A percentile compares a stretch with the other conserved stretches of the same genome.
These are phyloP conservation scores for Aureobasidium sp. DNA, from an alignment of 2,329 filamentous ascomycete species.

Conservation along the genomic window DNA sequence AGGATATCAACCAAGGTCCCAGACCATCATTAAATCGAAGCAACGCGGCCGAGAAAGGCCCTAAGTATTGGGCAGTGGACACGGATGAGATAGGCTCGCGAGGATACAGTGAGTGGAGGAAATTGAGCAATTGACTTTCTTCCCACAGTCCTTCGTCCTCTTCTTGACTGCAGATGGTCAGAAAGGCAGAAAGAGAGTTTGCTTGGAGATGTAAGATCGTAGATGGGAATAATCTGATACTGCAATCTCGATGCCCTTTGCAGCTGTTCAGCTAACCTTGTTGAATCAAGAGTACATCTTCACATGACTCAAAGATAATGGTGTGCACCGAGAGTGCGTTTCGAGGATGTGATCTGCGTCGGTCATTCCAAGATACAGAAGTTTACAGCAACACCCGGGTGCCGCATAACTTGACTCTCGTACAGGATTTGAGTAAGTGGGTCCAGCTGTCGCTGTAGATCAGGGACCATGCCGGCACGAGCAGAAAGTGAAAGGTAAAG, in stretches of 20 bases:
- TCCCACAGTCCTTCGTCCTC: not conserved
- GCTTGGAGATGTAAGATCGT: not conserved
- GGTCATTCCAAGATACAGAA: not conserved
- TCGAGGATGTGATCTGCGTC: not conserved
- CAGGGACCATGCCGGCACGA: not conserved
- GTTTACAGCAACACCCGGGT: not conserved
- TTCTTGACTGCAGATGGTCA: not conserved
- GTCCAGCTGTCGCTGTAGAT: not conserved
- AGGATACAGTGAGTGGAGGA: not conserved
- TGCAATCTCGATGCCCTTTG: not conserved
- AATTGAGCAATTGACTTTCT: not conserved
- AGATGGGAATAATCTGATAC: not conserved
- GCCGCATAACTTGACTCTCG: not conserved
- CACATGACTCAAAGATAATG: not conserved
- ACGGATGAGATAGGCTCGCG: not conserved
- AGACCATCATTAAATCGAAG: not conserved
- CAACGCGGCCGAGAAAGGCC: not conserved
- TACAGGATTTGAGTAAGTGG: not conserved
- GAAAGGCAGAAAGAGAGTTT: not conserved
- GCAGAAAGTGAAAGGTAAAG: not conserved
- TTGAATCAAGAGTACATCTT: not conserved
- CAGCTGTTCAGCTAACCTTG: not conserved
- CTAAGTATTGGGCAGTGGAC: not conserved
- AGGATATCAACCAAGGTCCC: not conserved
- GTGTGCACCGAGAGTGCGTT: not conserved